These are phyloP conservation scores for Bacterosira constricta DNA, from an alignment of 108 stramenopile species.

Conservation along the genomic window DNA sequence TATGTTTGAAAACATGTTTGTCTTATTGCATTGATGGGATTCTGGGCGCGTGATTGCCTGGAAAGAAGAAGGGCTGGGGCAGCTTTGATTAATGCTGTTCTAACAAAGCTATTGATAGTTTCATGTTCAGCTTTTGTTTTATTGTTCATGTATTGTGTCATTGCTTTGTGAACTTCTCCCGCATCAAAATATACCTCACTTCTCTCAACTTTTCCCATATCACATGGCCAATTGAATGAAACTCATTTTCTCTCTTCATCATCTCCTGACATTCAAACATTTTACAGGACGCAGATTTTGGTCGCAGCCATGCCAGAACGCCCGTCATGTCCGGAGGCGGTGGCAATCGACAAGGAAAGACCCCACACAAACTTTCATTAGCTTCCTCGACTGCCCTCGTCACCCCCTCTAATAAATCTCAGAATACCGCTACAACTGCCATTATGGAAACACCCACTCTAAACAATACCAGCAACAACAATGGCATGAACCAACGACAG, in stretches of 20 bases:
- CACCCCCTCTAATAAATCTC: conserved; percentile 1
- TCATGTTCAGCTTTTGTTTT: no score
- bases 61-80: no score
- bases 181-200: not conserved
- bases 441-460: not conserved
- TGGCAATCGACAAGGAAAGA: conserved; percentile 7
- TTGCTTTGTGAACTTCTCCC: not conserved
- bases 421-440: not conserved
- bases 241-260: not conserved
- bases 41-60: no score
- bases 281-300: not conserved
- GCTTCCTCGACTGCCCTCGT: conserved; percentile 4
- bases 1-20: no score
- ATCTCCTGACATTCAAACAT: not conserved
- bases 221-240: not conserved
- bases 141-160: not conserved
- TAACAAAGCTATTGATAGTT: no score
- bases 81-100: no score
- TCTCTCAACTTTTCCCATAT: not conserved
- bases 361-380: conserved; percentile 3
- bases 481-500: conserved; percentile 13
- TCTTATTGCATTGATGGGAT: no score
- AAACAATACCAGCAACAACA: not conserved
- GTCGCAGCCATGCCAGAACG: conserved; percentile 6
- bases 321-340: conserved; percentile 17